Base-by-base conservation (phyloP, 2,329 filamentous ascomycete genomes). In the Tolypocladium album region DNA sequence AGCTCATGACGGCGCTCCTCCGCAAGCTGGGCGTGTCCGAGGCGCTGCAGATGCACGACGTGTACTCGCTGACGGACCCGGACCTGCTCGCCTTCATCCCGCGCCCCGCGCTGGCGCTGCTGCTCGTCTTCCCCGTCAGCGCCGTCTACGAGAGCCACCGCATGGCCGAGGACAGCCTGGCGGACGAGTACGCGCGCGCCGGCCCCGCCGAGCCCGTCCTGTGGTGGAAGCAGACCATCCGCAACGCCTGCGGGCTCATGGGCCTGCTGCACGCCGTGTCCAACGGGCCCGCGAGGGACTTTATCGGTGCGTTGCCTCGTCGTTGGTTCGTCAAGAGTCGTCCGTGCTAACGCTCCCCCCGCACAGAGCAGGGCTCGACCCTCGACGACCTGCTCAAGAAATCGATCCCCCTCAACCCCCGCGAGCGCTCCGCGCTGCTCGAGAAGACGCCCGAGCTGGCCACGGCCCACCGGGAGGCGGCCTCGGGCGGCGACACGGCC, bases 221-320 rank as follows among this genome's bases (percentile, higher is more conserved):
- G 9, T 99, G 93, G 94, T 97, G 92, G 81, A 89, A 85, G 67
- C 93, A 97, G 77, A 97, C 92, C 0, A 97, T 97, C 67, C 84
- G 89, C 62, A 96, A 97, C 71, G 91, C 93, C 0, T 97, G 93
- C 72, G 93, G 93, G 0, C 77, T 96, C 53, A 96, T 97, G 78
- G 94, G 89, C 0, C 75, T 97, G 36, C 72, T 97, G 55, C 94
- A 97, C 71, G 89, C 88, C 22, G 84, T 90, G 0, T 81, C 82
- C 55, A 99, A 97, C 72, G 92, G 92, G 0, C 80, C 81, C 1
- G 88, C 89, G 0, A 77, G 82, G 60, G 74, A 76, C 4, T 82
- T 87, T 58, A 82, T 96, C 59, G 74, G 82, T 77, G 72, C 22
- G 13, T 31, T 31, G 5, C 3, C 50, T 17, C 13, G 24, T 31